phyloP scores from a whole-genome alignment of 352 stramenopile genomes.

The Phytopythium cucurbitacearum region DNA sequence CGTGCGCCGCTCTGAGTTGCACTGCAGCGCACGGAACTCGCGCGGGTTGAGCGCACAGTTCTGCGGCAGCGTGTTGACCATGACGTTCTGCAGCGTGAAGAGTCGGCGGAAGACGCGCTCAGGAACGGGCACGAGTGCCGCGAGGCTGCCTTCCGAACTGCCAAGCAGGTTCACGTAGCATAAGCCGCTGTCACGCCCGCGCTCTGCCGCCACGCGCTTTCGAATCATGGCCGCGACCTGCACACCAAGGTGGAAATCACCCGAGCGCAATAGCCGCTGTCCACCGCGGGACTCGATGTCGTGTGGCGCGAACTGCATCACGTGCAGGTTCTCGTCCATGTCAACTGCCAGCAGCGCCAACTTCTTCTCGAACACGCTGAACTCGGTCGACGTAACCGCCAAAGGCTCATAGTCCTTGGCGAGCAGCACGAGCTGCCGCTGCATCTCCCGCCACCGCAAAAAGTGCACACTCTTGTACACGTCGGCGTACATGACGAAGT shows the following conservation, averaged over 20 bases:
- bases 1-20: constrained; percentile 52
- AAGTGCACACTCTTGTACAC: constrained; percentile 89
- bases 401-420: constrained; percentile 87
- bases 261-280: constrained; percentile 71
- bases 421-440: constrained; percentile 73
- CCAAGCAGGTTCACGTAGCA: constrained; percentile 79
- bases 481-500: constrained; percentile 86
- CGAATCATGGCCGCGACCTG: constrained; percentile 77
- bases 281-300: constrained; percentile 84
- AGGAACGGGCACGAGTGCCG: constrained; percentile 66
- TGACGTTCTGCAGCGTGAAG: constrained; percentile 87
- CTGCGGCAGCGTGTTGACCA: constrained; percentile 86
- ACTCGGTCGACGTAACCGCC: constrained; percentile 73
- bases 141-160: constrained; percentile 74
- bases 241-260: constrained; percentile 81
- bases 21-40: constrained; percentile 78
- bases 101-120: constrained; percentile 83
- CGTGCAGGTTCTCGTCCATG: constrained; percentile 84
- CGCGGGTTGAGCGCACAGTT: constrained; percentile 84
- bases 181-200: constrained; percentile 10
- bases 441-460: constrained; percentile 79
- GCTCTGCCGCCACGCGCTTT: constrained; percentile 42
- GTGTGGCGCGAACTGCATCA: constrained; percentile 82
- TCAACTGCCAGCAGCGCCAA: constrained; percentile 72
- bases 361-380: constrained; percentile 74